A percentile compares a stretch with the other conserved stretches of the same genome.
These are phyloP conservation scores for Drosera capensis DNA, from an alignment of 148 eudicot species.

Conservation along the genomic window DNA sequence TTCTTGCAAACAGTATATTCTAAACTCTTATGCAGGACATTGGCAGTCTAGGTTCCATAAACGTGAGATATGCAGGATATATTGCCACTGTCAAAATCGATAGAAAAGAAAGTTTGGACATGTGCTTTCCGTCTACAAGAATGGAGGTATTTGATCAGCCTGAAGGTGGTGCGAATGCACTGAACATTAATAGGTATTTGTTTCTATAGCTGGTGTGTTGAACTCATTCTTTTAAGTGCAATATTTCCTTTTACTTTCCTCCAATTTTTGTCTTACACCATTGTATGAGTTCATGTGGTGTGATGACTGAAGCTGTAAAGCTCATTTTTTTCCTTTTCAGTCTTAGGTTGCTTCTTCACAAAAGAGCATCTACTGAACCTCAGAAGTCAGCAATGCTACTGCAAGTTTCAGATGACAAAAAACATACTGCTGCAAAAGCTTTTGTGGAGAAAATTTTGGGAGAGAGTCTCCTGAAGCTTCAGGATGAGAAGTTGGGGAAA, in stretches of 20 bases:
- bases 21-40: slow-evolving; percentile 45
- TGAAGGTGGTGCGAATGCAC: slow-evolving; percentile 97
- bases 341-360: slow-evolving; percentile 84
- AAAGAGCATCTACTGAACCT: slow-evolving; percentile 36
- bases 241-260: not conserved
- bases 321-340: slow-evolving; percentile 37
- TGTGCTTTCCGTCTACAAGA: slow-evolving; percentile 24
- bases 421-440: slow-evolving; percentile 28
- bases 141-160: slow-evolving; percentile 66
- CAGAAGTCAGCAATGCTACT: slow-evolving; percentile 20
- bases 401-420: slow-evolving; percentile 29
- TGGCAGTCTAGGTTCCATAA: slow-evolving; percentile 74
- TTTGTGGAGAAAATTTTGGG: slow-evolving; percentile 61
- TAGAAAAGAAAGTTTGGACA: slow-evolving; percentile 28
- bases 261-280: not conserved
- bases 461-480: slow-evolving; percentile 63
- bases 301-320: too few relatives aligned
- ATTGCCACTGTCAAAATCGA: slow-evolving; percentile 70
- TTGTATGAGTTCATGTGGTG: not conserved
- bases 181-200: slow-evolving; percentile 82
- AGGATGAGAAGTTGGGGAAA: slow-evolving; percentile 44
- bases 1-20: too few relatives aligned
- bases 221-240: not conserved
- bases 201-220: not conserved
- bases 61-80: slow-evolving; percentile 77